phyloP scores from a whole-genome alignment of 768 basidiomycete genomes.

The Tylopilus balloui region DNA sequence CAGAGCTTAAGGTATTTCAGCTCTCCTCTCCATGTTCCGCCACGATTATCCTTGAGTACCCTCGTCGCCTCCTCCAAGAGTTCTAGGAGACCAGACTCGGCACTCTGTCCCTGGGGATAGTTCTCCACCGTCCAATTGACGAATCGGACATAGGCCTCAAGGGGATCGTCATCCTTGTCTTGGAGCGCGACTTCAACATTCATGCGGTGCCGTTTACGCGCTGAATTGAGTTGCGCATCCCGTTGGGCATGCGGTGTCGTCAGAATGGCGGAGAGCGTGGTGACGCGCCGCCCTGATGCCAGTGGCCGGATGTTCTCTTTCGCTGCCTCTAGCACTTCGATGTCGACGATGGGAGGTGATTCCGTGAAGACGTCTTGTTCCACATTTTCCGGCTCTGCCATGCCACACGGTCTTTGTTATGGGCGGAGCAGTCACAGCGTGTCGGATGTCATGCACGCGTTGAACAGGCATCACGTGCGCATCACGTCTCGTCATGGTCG shows the following conservation, averaged over 20 bases:
- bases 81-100: conserved; percentile 87
- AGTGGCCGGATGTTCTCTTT: conserved; percentile 88
- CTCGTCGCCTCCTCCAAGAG: conserved; percentile 90
- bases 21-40: conserved; percentile 71
- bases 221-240: conserved; percentile 61
- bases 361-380: conserved; percentile 44
- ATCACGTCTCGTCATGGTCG: too few species aligned
- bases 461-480: conserved; percentile 19
- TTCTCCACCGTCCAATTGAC: conserved; percentile 92
- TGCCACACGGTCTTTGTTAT: conserved; percentile 8
- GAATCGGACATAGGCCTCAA: conserved; percentile 83
- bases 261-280: conserved; percentile 68
- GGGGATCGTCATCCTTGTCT: conserved; percentile 73
- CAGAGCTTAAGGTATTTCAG: conserved; percentile 89
- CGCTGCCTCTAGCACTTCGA: conserved; percentile 74
- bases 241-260: conserved; percentile 75
- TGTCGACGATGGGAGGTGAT: conserved; percentile 59
- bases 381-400: conserved; percentile 17
- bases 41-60: conserved; percentile 71
- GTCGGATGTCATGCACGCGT: conserved; percentile 7
- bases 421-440: not conserved
- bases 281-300: conserved; percentile 72
- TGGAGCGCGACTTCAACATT: conserved; percentile 69
- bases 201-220: conserved; percentile 61
- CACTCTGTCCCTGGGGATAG: conserved; percentile 89